Evolutionary conservation across 2,329 filamentous ascomycete genomes (phyloP).

Genomic region (Ceratocystis diversiconidia): DNA sequence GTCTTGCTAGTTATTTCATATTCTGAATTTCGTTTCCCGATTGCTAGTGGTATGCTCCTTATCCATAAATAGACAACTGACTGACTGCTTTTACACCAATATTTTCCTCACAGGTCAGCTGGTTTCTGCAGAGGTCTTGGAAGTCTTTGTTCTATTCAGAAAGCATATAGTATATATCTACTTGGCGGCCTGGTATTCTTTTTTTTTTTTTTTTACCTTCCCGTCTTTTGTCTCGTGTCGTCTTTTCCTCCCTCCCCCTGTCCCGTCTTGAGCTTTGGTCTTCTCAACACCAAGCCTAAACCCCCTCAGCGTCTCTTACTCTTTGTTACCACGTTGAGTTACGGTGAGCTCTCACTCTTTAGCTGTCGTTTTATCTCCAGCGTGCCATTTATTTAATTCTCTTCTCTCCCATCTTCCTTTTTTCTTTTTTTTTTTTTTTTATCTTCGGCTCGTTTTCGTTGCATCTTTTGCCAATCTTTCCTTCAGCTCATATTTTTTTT

Average conservation of each 20-base stretch:
- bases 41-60: not conserved
- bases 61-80: not conserved
- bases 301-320: conserved; percentile 9
- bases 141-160: not conserved
- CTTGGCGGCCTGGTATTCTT: not conserved
- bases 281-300: conserved; percentile 16
- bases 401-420: not conserved
- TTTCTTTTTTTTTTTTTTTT: not conserved
- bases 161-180: not conserved
- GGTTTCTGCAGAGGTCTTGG: conserved; percentile 58
- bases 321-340: conserved; percentile 17
- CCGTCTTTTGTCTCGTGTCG: conserved; percentile 18
- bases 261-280: conserved; percentile 18
- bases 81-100: not conserved
- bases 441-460: conserved; percentile 22
- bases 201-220: conserved; percentile 7
- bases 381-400: conserved; percentile 13
- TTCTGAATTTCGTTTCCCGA: not conserved
- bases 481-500: conserved; percentile 3
- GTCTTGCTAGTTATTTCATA: not conserved
- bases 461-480: conserved; percentile 9
- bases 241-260: conserved; percentile 16
- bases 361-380: not conserved
- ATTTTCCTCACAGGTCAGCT: conserved; percentile 56
- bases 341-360: not conserved